Evolutionary conservation across 2,329 filamentous ascomycete species (phyloP).

Genomic region (Passalora sequoiae): DNA sequence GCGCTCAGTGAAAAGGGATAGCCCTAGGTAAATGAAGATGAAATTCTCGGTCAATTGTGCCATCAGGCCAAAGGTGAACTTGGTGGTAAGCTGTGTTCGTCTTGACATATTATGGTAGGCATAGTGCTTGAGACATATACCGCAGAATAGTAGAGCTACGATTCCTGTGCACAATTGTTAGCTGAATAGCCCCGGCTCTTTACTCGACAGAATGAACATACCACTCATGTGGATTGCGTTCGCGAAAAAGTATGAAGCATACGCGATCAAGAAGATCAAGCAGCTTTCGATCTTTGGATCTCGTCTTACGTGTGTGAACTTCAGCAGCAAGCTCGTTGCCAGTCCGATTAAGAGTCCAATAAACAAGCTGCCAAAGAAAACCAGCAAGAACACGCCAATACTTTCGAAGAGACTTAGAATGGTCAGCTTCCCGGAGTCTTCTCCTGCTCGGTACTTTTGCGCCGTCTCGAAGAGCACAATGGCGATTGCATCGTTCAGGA

Average conservation of each 20-base stretch:
- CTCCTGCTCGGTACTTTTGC: conserved; percentile 78
- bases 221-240: conserved; percentile 94
- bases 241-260: conserved; percentile 96
- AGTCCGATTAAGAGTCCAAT: conserved; percentile 87
- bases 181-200: neutral
- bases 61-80: conserved; percentile 92
- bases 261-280: conserved; percentile 86
- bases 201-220: conserved; percentile 45
- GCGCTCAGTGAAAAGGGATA: conserved; percentile 89
- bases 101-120: conserved; percentile 99
- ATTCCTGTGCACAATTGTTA: conserved; percentile 58
- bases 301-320: conserved; percentile 87
- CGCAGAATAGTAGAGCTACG: conserved; percentile 93
- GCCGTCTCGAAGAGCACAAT: conserved; percentile 98
- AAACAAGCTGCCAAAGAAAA: conserved; percentile 90
- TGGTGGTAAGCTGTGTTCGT: conserved; percentile 92
- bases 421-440: conserved; percentile 63
- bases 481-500: conserved; percentile 94
- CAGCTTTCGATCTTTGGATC: conserved; percentile 97
- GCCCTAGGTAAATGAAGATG: conserved; percentile 96
- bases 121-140: conserved; percentile 97
- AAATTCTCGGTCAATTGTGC: conserved; percentile 97
- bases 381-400: conserved; percentile 87
- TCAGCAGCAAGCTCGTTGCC: conserved; percentile 77
- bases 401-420: conserved; percentile 82